A percentile compares a stretch with the other conserved stretches of the same genome.
phyloP scores from a whole-genome alignment of 1,139 yeast genomes.

The Pichia sp. region DNA sequence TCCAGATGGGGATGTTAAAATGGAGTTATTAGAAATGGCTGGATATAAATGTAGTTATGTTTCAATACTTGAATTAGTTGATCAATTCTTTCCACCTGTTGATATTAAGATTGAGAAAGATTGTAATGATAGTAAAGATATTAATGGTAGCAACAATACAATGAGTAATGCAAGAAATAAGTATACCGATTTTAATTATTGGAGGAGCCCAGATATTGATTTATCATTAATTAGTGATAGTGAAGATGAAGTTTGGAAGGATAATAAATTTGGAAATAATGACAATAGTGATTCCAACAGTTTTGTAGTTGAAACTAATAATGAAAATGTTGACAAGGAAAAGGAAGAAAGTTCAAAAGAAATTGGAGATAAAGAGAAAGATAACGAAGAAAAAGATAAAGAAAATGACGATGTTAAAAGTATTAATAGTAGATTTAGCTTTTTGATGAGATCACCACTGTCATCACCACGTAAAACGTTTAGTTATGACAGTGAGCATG shows the following conservation, averaged over 20 bases:
- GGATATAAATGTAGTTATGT: constrained; percentile 88
- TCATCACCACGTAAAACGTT: constrained; percentile 3
- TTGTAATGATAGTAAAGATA: not conserved
- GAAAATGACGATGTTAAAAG: constrained; percentile 6
- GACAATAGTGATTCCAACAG: not conserved
- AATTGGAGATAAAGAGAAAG: not conserved
- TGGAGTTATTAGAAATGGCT: constrained; percentile 91
- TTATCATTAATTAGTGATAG: constrained; percentile 53
- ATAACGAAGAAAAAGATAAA: not conserved
- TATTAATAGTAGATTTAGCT: constrained; percentile 13
- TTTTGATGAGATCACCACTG: constrained; percentile 23
- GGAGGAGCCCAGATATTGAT: constrained; percentile 78
- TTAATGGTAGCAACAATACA: not conserved
- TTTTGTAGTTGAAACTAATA: not conserved
- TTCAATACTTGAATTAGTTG: constrained; percentile 88
- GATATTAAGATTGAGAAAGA: constrained; percentile 23
- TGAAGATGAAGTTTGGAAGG: constrained; percentile 21
- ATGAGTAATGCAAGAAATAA: constrained; percentile 44
- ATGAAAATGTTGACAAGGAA: not conserved
- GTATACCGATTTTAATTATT: constrained; percentile 80
- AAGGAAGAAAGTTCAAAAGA: not conserved
- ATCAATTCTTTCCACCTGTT: constrained; percentile 95
- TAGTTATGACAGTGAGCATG: not conserved
- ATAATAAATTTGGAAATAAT: not conserved
- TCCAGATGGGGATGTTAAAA: constrained; percentile 94